Percentiles rank a stretch among this genome's conserved stretches.
Evolutionary conservation across 139 green algal genomes (phyloP).

Genomic region (Micractinium sp.): DNA sequence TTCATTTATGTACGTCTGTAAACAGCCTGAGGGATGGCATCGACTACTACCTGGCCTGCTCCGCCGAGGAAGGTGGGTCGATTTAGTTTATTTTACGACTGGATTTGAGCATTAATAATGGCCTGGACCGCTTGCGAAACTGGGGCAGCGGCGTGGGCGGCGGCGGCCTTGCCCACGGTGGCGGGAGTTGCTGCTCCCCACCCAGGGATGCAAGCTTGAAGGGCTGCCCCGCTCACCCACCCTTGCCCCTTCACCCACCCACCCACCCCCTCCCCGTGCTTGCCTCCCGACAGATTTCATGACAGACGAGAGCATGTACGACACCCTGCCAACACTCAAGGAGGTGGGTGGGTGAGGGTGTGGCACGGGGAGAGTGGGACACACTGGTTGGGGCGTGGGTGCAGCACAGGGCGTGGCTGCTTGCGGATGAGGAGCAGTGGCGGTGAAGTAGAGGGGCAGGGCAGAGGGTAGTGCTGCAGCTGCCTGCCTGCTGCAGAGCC

Average conservation of each 20-base stretch:
- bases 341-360: neutral
- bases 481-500: neutral
- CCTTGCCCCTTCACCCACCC: neutral
- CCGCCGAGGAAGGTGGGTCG: neutral
- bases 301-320: conserved; percentile 4
- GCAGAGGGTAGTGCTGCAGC: neutral
- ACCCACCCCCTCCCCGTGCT: neutral
- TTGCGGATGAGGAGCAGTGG: too few relatives aligned
- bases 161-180: too few relatives aligned
- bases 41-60: neutral
- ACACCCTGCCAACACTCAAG: conserved; percentile 8
- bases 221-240: neutral
- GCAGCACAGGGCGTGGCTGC: too few relatives aligned
- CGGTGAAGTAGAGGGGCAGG: neutral
- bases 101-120: too few relatives aligned
- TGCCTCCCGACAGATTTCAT: conserved; percentile 6
- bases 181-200: neutral
- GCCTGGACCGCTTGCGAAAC: neutral
- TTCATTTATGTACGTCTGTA: neutral
- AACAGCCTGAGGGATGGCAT: too few relatives aligned
- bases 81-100: too few relatives aligned
- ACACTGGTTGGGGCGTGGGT: too few relatives aligned
- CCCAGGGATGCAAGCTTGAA: neutral
- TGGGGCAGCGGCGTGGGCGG: neutral
- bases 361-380: neutral